Conservation (phyloP, 177 flowering plant species). For the Vitis hybrid region DNA sequence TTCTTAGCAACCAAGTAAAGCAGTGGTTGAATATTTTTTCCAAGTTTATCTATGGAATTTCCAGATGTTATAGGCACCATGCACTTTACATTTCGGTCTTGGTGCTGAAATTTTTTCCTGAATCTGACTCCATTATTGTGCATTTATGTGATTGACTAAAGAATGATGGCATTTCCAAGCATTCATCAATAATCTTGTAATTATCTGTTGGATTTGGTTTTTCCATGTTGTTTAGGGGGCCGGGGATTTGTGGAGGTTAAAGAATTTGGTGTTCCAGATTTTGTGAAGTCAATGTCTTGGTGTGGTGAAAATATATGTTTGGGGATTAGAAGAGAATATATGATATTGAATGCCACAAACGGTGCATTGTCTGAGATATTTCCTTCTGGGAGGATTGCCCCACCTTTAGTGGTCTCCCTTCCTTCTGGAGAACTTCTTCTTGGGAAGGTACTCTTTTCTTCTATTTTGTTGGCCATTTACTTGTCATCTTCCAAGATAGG, state of each 20-base stretch:
- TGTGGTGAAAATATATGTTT: constrained; percentile 97
- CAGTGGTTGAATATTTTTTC: too few relatives aligned
- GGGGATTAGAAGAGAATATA: constrained; percentile 79
- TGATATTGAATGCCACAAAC: constrained; percentile 69
- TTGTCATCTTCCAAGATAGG: background rate
- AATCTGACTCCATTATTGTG: background rate
- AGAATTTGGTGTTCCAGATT: constrained; percentile 89
- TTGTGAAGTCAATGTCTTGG: constrained; percentile 94
- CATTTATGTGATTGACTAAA: background rate
- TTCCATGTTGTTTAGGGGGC: constrained; percentile 50
- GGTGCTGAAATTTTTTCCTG: background rate
- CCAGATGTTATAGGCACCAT: background rate
- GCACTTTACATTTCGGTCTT: background rate
- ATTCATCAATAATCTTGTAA: background rate
- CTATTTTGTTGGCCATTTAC: background rate
- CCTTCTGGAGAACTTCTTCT: constrained; percentile 93
- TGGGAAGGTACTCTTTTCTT: constrained; percentile 67
- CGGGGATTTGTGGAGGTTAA: constrained; percentile 97
- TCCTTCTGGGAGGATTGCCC: constrained; percentile 91
- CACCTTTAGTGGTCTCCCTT: constrained; percentile 82
- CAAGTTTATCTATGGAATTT: background rate
- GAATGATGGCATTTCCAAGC: background rate
- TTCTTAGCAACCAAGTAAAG: too few relatives aligned
- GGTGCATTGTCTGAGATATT: constrained; percentile 83
- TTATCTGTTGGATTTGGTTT: background rate